Base-by-base conservation (phyloP, 2,329 filamentous ascomycete species). In the Simplicillium aogashimaense region DNA sequence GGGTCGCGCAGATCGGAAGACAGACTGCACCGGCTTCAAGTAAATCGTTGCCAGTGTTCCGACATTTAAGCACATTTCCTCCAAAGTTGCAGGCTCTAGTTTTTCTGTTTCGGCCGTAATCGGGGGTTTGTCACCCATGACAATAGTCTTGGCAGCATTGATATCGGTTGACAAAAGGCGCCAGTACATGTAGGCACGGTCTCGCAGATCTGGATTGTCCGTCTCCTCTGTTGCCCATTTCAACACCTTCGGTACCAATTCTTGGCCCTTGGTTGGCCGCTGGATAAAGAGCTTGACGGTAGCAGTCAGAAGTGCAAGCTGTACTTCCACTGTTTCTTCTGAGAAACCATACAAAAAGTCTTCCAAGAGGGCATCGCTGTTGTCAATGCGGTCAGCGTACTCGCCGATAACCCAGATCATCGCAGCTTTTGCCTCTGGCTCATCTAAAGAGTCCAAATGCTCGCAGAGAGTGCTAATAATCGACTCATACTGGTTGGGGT, bases 341-440 rank as follows among this genome's bases (percentile, higher is more conserved):
- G 85, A 76, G 65, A 97, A 98, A 0, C 86, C 85, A 56, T 90
- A 90, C 8, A 98, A 61, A 59, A 97, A 98, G 59, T 98, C 92
- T 52, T 98, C 90, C 8, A 98, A 74, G 3, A 98, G 72, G 0
- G 83, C 86, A 52, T 97, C 92, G 13, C 86, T 92, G 60, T 98
- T 97, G 58, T 98, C 92, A 51, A 98, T 98, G 35, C 92, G 83
- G 56, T 94, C 88, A 9, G 92, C 92, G 54, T 98, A 98, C 59
- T 98, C 87, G 2, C 92, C 92, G 57, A 98, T 98, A 29, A 98
- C 92, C 92, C 92, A 98, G 35, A 98, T 92, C 80, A 98, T 95
- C 43, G 92, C 92, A 2, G 92, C 89, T 60, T 98, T 98, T 35
- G 92, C 92, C 62, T 98, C 92, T 2, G 92, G 90, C 59, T 98